A percentile compares a stretch with the other conserved stretches of the same genome.
These are phyloP conservation scores for Colletotrichum sansevieriae DNA, from an alignment of 2,329 filamentous ascomycete species.

Conservation along the genomic window DNA sequence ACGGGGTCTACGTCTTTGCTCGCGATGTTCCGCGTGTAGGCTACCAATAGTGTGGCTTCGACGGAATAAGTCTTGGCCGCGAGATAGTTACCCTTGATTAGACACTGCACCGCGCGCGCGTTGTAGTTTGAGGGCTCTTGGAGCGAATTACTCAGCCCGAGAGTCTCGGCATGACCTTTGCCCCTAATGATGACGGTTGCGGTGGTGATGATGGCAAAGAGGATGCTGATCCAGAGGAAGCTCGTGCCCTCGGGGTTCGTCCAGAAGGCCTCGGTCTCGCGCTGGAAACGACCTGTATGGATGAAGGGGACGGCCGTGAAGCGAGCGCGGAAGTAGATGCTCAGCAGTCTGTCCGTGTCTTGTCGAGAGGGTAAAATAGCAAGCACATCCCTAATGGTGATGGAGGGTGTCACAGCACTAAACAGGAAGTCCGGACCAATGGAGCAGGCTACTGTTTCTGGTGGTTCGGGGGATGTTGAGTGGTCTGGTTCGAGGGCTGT, in stretches of 20 bases:
- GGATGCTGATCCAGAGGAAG: constrained; percentile 64
- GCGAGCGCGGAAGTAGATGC: constrained; percentile 55
- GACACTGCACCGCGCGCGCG: constrained; percentile 58
- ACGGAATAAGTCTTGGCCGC: constrained; percentile 59
- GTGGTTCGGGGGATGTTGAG: constrained; percentile 2
- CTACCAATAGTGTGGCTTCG: constrained; percentile 62
- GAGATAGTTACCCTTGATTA: constrained; percentile 62
- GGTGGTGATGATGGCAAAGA: constrained; percentile 61
- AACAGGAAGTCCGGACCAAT: constrained; percentile 52
- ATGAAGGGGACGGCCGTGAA: constrained; percentile 55
- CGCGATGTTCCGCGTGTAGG: constrained; percentile 57
- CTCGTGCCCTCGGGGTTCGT: constrained; percentile 53
- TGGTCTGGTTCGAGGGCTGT: constrained; percentile 47
- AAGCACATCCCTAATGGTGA: constrained; percentile 50
- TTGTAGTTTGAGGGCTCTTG: constrained; percentile 50
- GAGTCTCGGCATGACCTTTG: constrained; percentile 46
- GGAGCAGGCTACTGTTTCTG: constrained; percentile 39
- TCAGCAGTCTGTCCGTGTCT: constrained; percentile 53
- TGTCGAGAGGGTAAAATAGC: constrained; percentile 51
- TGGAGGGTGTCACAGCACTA: constrained; percentile 45
- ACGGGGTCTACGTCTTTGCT: constrained; percentile 57
- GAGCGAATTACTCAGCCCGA: constrained; percentile 44
- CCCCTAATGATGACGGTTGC: constrained; percentile 53
- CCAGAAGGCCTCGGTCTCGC: constrained; percentile 64
- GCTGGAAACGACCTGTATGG: constrained; percentile 60